phyloP scores from a whole-genome alignment of 805 yeast species.

The Tetrapisispora nanseiensis region DNA sequence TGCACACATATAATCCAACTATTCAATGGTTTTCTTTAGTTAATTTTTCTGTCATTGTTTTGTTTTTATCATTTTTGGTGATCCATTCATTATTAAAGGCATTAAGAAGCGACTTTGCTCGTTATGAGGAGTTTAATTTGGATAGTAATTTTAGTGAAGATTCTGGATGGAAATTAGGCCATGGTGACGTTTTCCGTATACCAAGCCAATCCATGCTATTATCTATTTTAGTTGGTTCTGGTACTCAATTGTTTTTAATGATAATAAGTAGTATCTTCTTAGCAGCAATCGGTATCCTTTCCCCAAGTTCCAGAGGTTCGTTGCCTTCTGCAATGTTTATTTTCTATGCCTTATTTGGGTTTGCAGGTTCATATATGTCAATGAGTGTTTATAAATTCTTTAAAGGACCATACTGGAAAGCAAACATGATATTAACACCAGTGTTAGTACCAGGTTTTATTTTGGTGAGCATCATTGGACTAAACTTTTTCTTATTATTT shows the following conservation, averaged over 20 bases:
- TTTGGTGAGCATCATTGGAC: constrained; percentile 50
- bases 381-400: constrained; percentile 78
- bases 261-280: constrained; percentile 59
- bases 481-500: constrained; percentile 73
- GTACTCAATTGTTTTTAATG: constrained; percentile 77
- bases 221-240: constrained; percentile 80
- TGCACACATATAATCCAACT: constrained; percentile 83
- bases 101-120: constrained; percentile 72
- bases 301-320: constrained; percentile 93
- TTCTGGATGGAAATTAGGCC: constrained; percentile 93
- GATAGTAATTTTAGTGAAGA: constrained; percentile 86
- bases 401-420: constrained; percentile 87
- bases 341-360: constrained; percentile 70
- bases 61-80: constrained; percentile 66
- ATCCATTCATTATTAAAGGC: constrained; percentile 71
- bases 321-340: constrained; percentile 83
- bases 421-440: constrained; percentile 77
- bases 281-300: constrained; percentile 80
- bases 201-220: constrained; percentile 63
- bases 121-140: constrained; percentile 81
- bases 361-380: constrained; percentile 79
- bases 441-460: constrained; percentile 72
- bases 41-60: constrained; percentile 74
- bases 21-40: constrained; percentile 93
- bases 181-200: constrained; percentile 89